These are phyloP conservation scores for Pseudevernia furfuracea DNA, from an alignment of 495 filamentous ascomycete genomes.

Conservation along the genomic window DNA sequence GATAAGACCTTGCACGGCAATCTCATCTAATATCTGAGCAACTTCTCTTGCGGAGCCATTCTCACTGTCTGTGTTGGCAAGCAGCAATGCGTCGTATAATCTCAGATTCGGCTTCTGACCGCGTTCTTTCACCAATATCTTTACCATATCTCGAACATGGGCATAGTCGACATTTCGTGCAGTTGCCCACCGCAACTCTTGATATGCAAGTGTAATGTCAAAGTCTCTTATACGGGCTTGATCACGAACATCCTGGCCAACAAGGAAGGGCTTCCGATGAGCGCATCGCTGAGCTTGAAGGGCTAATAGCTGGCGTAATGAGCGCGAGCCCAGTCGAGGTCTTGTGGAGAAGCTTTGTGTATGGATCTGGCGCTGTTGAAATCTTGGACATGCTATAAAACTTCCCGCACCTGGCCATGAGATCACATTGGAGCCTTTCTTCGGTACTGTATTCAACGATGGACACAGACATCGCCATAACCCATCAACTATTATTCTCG, in stretches of 20 bases:
- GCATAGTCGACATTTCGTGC: constrained; percentile 18
- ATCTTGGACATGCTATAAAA: background rate
- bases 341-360: background rate
- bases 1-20: constrained; percentile 52
- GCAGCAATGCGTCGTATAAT: constrained; percentile 67
- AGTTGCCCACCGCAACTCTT: constrained; percentile 17
- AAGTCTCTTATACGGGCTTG: constrained; percentile 6
- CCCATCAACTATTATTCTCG: constrained; percentile 48
- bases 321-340: background rate
- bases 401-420: background rate
- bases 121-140: constrained; percentile 49
- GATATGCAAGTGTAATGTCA: constrained; percentile 14
- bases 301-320: background rate
- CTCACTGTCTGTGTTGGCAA: constrained; percentile 55
- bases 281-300: background rate
- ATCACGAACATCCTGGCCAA: background rate
- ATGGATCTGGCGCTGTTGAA: background rate
- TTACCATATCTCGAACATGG: constrained; percentile 10
- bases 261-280: background rate
- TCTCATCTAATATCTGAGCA: constrained; percentile 56
- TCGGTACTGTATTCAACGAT: constrained; percentile 36
- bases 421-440: background rate
- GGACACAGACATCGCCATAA: constrained; percentile 64
- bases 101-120: constrained; percentile 54
- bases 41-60: constrained; percentile 59